Evolutionary conservation across 176 grass and related monocot genomes (phyloP), one percentile per base, ranked within the genome.

Genomic region (Zoysia pacifica): DNA sequence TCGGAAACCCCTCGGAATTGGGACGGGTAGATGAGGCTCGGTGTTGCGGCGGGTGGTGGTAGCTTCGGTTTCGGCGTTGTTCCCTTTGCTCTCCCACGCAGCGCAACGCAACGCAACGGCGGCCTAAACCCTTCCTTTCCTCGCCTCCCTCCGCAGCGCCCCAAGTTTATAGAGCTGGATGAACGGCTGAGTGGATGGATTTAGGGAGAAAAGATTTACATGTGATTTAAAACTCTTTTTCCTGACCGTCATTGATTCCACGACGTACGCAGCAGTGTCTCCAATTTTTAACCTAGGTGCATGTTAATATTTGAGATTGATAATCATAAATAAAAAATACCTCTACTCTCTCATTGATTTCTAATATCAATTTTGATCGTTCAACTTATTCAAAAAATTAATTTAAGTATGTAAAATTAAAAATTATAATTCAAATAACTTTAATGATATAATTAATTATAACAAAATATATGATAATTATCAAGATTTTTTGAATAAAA

Each of bases 121-220:
- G 87, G 83, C 87, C 68, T 36, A 85, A 90, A 90, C 83, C 87
- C 83, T 86, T 89, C 73, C 78, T 77, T 77, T 73, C 56, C 82
- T 73, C 56, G 70, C 61, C 72, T n/a, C 37, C 36, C 54, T 46
- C 41, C 37, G n/a, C 73, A 40, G 72, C 67, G 67, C 73, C 73
- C 61, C 16, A 39, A 73, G 82, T 47, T 85, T 86, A 78, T 89
- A 89, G 83, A 88, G 60, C 85, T 71, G 18, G 48, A 43, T 54
- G 48, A 6, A 65, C 28, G 54, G 76, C 13, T 13, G 77, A 13
- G 43, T 28, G 9, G 64, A 52, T 35, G 59, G 73, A 72, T 59
- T 61, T 36, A 58, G 2, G 73, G 62, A 60, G 70, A 53, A 59
- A 42, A 61, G 70, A 71, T 79, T 64, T 66, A 79, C 49, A 79